Percentiles rank a stretch among this genome's conserved stretches.
These are phyloP conservation scores for Lignosus rhinocerotis DNA, from an alignment of 1,284 basidiomycete species.

Conservation along the genomic window DNA sequence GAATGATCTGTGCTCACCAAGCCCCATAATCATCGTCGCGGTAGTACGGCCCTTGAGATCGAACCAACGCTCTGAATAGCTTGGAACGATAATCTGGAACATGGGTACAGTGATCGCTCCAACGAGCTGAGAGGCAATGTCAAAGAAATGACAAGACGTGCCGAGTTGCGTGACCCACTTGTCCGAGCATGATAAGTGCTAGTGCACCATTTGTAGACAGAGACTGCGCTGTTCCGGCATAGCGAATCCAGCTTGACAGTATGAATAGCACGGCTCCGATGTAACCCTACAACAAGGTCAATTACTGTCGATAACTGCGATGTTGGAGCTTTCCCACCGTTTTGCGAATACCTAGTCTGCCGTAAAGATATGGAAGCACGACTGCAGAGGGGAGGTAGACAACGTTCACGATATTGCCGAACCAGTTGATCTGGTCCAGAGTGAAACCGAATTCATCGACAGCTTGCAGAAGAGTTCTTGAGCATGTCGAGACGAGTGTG, in stretches of 20 bases:
- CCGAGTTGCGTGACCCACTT: slow-evolving; percentile 43
- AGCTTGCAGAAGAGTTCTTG: slow-evolving; percentile 43
- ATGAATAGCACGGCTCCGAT: slow-evolving; percentile 55
- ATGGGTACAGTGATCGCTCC: slow-evolving; percentile 59
- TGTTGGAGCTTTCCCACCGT: slow-evolving; percentile 44
- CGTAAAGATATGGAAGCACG: slow-evolving; percentile 53
- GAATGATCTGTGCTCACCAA: slow-evolving; percentile 43
- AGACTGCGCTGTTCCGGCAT: slow-evolving; percentile 59
- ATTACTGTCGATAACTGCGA: neutral
- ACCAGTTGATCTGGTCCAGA: slow-evolving; percentile 72
- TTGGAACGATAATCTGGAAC: slow-evolving; percentile 67
- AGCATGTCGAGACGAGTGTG: slow-evolving; percentile 38
- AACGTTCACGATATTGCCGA: slow-evolving; percentile 65
- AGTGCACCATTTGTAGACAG: slow-evolving; percentile 53
- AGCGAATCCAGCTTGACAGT: slow-evolving; percentile 73
- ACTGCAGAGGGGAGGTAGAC: slow-evolving; percentile 64
- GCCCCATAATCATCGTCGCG: slow-evolving; percentile 77
- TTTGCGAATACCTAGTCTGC: slow-evolving; percentile 58
- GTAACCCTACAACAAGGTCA: slow-evolving; percentile 43
- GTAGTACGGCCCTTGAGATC: slow-evolving; percentile 71
- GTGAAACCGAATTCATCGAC: slow-evolving; percentile 61
- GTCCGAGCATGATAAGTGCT: slow-evolving; percentile 65
- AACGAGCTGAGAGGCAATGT: slow-evolving; percentile 44
- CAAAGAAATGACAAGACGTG: neutral
- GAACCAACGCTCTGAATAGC: slow-evolving; percentile 81